phyloP scores from a whole-genome alignment of 495 filamentous ascomycete genomes.

The Tuber indicum region DNA sequence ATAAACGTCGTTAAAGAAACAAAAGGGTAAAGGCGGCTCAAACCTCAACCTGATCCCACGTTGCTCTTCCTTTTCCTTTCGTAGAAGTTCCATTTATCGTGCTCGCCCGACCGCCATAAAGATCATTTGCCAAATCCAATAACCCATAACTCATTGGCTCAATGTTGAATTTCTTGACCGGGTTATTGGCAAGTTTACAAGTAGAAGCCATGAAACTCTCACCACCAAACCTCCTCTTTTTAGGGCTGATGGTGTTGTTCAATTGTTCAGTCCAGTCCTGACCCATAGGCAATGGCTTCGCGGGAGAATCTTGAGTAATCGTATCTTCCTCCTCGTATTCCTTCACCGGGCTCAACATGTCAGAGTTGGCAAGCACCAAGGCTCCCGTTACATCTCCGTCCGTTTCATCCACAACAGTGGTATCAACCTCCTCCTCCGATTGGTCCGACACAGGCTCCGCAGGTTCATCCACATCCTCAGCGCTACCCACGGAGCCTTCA shows the following conservation, averaged over 20 bases:
- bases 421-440: conserved; percentile 52
- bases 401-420: conserved; percentile 53
- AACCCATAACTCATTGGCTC: conserved; percentile 40
- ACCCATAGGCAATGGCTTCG: conserved; percentile 47
- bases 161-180: conserved; percentile 27
- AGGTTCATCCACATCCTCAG: conserved; percentile 60
- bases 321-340: conserved; percentile 2
- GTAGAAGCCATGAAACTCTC: conserved; percentile 37
- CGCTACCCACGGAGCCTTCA: conserved; percentile 76
- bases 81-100: conserved; percentile 42
- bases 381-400: conserved; percentile 63
- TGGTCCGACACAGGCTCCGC: conserved; percentile 58
- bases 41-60: conserved; percentile 65
- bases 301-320: conserved; percentile 22
- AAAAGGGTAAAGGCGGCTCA: conserved; percentile 50
- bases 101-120: conserved; percentile 31
- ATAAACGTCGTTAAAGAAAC: conserved; percentile 35
- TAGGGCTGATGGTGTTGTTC: conserved; percentile 82
- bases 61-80: conserved; percentile 49
- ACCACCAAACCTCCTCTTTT: conserved; percentile 39
- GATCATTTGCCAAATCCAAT: conserved; percentile 40
- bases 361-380: conserved; percentile 46
- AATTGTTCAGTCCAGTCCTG: conserved; percentile 85
- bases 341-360: conserved; percentile 13
- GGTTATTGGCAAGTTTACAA: conserved; percentile 25